Evolutionary conservation across 2,329 filamentous ascomycete species (phyloP).

Genomic region (Oidium heveae): DNA sequence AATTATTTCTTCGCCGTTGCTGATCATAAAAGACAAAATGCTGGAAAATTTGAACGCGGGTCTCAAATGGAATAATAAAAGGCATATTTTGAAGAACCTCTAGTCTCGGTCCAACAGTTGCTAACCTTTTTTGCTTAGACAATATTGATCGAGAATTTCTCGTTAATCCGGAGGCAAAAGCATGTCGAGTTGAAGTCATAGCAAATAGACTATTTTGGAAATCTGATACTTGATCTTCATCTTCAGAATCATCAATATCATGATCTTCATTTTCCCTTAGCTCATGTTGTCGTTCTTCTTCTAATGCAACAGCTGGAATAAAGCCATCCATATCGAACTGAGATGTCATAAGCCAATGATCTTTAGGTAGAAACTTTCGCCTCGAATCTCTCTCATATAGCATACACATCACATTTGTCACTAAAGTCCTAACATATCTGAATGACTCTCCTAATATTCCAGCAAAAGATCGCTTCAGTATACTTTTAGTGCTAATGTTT

Average conservation of each 20-base stretch:
- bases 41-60: conserved; percentile 74
- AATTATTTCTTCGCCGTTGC: conserved; percentile 42
- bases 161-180: conserved; percentile 34
- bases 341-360: conserved; percentile 81
- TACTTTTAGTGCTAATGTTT: conserved; percentile 3
- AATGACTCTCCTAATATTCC: conserved; percentile 49
- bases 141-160: conserved; percentile 38
- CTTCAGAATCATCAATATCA: conserved; percentile 17
- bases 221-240: conserved; percentile 8
- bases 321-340: conserved; percentile 78
- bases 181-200: conserved; percentile 29
- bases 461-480: conserved; percentile 22
- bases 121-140: conserved; percentile 44
- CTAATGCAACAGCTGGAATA: conserved; percentile 59
- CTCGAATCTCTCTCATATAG: conserved; percentile 85
- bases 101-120: conserved; percentile 59
- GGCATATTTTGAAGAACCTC: conserved; percentile 91
- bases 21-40: conserved; percentile 80
- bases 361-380: conserved; percentile 54
- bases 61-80: conserved; percentile 84
- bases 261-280: conserved; percentile 33
- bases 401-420: conserved; percentile 61
- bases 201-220: conserved; percentile 4
- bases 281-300: conserved; percentile 58
- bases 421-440: conserved; percentile 52